A percentile compares a stretch with the other conserved stretches of the same genome.
phyloP scores from a whole-genome alignment of 192 early-diverging fungal species.

The Rhizophagus clarus region DNA sequence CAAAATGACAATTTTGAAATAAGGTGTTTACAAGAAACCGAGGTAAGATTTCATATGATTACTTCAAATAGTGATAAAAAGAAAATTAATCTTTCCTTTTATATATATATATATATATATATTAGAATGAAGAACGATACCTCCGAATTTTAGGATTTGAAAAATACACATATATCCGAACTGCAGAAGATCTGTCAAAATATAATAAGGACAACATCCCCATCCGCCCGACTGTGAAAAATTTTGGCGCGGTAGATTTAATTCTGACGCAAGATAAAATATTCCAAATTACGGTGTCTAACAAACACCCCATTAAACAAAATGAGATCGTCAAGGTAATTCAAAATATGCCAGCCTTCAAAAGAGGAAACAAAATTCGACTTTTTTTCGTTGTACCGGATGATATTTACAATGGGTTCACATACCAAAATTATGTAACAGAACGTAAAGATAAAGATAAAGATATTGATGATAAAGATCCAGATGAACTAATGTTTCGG shows the following conservation, averaged over 20 bases:
- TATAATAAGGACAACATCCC: not conserved
- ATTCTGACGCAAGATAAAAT: not conserved
- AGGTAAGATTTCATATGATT: no score
- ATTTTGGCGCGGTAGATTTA: constrained; percentile 17
- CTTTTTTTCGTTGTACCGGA: constrained; percentile 2
- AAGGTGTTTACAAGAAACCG: no score
- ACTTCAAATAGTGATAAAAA: no score
- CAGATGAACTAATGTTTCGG: not conserved
- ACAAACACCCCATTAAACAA: constrained; percentile 13
- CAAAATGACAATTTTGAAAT: no score
- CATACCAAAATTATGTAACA: constrained; percentile 1
- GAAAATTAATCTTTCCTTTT: no score
- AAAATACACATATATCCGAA: no score
- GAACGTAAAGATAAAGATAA: not conserved
- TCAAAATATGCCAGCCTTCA: constrained; percentile 7
- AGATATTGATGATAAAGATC: not conserved
- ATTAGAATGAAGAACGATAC: no score
- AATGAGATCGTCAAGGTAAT: not conserved
- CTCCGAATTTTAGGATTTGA: no score
- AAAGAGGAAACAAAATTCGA: not conserved
- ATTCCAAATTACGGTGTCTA: not conserved
- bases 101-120: no score
- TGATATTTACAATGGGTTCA: constrained; percentile 3
- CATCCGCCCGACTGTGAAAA: not conserved
- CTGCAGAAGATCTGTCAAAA: no score